Evolutionary conservation across 345 rosid species (phyloP).

Genomic region (Hypericum androsaemum): DNA sequence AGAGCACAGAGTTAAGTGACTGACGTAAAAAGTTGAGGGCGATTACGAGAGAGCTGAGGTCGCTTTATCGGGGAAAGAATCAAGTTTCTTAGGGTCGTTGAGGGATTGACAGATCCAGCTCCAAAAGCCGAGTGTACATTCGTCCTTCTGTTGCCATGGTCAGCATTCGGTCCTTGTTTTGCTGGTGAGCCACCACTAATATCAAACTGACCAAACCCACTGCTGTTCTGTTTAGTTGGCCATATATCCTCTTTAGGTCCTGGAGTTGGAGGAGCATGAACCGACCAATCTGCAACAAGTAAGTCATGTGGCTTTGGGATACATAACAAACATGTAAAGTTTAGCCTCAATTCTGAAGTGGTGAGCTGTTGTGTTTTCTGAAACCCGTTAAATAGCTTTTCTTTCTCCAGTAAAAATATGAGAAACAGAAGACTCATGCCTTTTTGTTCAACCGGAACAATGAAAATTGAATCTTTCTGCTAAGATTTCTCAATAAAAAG

Average conservation of each 20-base stretch:
- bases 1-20: not conserved
- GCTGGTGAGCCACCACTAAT: constrained; percentile 54
- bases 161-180: constrained; percentile 42
- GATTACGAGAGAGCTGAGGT: constrained; percentile 77
- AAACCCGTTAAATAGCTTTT: too few species aligned
- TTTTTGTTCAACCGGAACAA: too few species aligned
- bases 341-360: too few species aligned
- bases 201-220: constrained; percentile 64
- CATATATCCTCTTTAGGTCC: constrained; percentile 81
- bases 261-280: constrained; percentile 86
- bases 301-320: constrained; percentile 63
- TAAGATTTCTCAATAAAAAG: not conserved
- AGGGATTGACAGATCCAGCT: constrained; percentile 45
- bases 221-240: constrained; percentile 81
- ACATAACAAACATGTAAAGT: constrained; percentile 16
- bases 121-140: constrained; percentile 39
- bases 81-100: constrained; percentile 72
- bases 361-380: too few species aligned
- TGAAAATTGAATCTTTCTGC: too few species aligned
- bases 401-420: too few species aligned
- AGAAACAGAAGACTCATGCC: too few species aligned
- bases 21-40: constrained; percentile 70
- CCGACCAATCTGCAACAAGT: constrained; percentile 75
- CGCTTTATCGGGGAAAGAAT: constrained; percentile 89
- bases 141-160: constrained; percentile 50